These are phyloP conservation scores for Xylariaceae sp. DNA, from an alignment of 2,329 filamentous ascomycete species.

Conservation along the genomic window DNA sequence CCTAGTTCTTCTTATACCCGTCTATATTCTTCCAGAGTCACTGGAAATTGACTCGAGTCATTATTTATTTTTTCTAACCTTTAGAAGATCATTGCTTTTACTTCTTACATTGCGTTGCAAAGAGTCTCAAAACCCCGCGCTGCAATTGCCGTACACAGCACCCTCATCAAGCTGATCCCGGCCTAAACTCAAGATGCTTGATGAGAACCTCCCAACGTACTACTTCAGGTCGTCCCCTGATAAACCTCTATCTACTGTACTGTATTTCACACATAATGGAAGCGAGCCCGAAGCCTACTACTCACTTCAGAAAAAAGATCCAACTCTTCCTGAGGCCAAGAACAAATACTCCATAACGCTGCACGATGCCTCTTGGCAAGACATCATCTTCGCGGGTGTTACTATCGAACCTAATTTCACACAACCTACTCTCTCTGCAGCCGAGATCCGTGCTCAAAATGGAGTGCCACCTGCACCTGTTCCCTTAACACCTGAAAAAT, in stretches of 20 bases:
- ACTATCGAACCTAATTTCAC: slow-evolving; percentile 81
- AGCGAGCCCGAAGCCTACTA: slow-evolving; percentile 78
- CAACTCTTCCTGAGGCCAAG: slow-evolving; percentile 62
- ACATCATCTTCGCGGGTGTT: slow-evolving; percentile 84
- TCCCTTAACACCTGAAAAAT: slow-evolving; percentile 71
- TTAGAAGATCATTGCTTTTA: too few relatives aligned
- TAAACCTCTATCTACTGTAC: slow-evolving; percentile 52
- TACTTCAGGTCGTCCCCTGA: slow-evolving; percentile 50
- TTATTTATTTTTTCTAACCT: too few relatives aligned
- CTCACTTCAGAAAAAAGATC: slow-evolving; percentile 71
- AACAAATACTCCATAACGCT: slow-evolving; percentile 86
- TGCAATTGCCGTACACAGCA: too few relatives aligned
- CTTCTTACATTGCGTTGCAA: too few relatives aligned
- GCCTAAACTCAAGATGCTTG: slow-evolving; percentile 75
- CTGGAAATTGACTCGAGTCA: too few relatives aligned
- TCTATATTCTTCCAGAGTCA: too few relatives aligned
- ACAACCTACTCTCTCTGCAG: slow-evolving; percentile 74
- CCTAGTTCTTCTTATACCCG: too few relatives aligned
- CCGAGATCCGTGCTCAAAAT: slow-evolving; percentile 71
- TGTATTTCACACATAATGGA: slow-evolving; percentile 66
- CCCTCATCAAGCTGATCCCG: too few relatives aligned
- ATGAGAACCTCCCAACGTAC: slow-evolving; percentile 86
- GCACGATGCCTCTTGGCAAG: slow-evolving; percentile 74
- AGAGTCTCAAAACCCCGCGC: too few relatives aligned
- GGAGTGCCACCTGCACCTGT: slow-evolving; percentile 62